Percentiles rank a stretch among this genome's conserved stretches.
phyloP scores from a whole-genome alignment of 305 asterid species.

The Fraxinus baroniana region DNA sequence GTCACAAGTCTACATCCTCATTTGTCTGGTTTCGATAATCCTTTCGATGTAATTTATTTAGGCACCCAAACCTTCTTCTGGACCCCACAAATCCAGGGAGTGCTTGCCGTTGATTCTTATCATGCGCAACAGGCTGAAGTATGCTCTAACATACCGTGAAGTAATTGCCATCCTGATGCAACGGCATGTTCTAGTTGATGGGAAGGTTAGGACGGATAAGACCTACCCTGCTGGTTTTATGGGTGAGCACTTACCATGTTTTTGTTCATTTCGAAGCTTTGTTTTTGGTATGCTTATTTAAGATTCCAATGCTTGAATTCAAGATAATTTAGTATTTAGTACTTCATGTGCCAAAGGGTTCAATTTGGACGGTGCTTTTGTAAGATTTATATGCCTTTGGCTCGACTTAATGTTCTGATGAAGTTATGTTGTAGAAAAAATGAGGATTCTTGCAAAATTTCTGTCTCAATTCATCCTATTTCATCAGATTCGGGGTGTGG shows the following conservation, averaged over 20 bases:
- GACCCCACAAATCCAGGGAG: conserved; percentile 33
- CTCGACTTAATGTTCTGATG: no score
- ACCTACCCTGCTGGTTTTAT: conserved; percentile 27
- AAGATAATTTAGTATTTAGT: not conserved
- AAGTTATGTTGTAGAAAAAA: no score
- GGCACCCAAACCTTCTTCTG: conserved; percentile 34
- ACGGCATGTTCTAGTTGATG: conserved; percentile 29
- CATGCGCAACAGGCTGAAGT: conserved; percentile 25
- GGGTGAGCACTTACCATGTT: not conserved
- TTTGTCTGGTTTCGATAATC: not conserved
- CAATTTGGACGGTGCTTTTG: no score
- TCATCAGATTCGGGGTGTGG: no score
- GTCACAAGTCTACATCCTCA: no score
- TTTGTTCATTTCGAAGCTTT: not conserved
- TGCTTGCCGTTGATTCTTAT: conserved; percentile 29
- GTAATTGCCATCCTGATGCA: conserved; percentile 26
- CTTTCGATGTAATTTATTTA: not conserved
- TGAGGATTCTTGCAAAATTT: no score
- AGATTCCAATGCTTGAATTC: not conserved
- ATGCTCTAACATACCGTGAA: conserved; percentile 27
- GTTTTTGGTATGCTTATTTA: not conserved
- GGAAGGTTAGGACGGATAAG: conserved; percentile 29
- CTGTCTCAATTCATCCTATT: no score
- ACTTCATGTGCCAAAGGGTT: no score
- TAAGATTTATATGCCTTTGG: no score